Percentiles rank a stretch among this genome's conserved stretches.
Conservation (phyloP, 2,329 filamentous ascomycete species). For the Cryphonectria parasitica region DNA sequence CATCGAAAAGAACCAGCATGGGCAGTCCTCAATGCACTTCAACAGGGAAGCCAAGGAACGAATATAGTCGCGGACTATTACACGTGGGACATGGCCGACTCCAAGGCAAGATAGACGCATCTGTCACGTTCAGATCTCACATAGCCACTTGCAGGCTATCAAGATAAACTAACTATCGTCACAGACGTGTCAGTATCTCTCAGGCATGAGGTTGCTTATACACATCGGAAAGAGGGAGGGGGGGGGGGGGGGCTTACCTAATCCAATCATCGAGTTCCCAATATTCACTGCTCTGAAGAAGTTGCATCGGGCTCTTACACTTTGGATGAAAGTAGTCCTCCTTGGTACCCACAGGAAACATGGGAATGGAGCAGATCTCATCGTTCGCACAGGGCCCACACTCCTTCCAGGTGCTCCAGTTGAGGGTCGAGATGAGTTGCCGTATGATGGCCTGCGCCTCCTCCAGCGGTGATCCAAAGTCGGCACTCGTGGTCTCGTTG, state of each 20-base stretch:
- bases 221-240: no score
- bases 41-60: neutral
- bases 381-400: slow-evolving; percentile 38
- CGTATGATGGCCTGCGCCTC: slow-evolving; percentile 27
- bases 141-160: neutral
- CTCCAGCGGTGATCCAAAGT: neutral
- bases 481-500: neutral
- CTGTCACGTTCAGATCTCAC: neutral
- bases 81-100: neutral
- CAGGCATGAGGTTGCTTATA: neutral
- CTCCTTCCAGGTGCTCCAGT: slow-evolving; percentile 42
- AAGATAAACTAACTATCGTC: neutral
- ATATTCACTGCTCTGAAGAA: neutral
- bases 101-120: neutral
- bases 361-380: slow-evolving; percentile 44
- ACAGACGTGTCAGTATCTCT: neutral
- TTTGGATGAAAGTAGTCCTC: slow-evolving; percentile 39
- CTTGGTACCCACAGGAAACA: slow-evolving; percentile 43
- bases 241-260: no score
- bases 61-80: neutral
- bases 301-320: slow-evolving; percentile 31
- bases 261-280: neutral
- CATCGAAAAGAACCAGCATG: neutral
- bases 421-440: slow-evolving; percentile 36
- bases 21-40: neutral